A percentile compares a stretch with the other conserved stretches of the same genome.
Conservation (phyloP, 768 basidiomycete genomes). For the Termitomyces sp. region DNA sequence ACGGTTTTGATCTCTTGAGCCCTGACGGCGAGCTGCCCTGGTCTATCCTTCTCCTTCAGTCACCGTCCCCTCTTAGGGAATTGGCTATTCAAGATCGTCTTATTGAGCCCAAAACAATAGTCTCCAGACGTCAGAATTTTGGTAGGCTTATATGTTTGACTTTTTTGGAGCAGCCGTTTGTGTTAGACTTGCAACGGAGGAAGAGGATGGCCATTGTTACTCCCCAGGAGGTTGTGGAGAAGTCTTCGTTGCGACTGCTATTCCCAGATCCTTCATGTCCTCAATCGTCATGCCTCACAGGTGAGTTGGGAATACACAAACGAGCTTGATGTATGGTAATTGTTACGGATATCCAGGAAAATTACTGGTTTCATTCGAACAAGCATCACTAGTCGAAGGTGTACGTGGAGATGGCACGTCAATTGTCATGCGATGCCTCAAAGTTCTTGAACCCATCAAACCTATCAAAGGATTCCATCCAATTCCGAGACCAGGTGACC, state of each 20-base stretch:
- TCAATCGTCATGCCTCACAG: not conserved
- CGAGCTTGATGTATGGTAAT: too few species aligned
- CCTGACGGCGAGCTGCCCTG: slow-evolving; percentile 12
- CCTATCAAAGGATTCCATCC: too few species aligned
- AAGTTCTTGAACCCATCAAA: too few species aligned
- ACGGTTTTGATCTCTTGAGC: slow-evolving; percentile 13
- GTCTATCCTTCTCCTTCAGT: slow-evolving; percentile 1
- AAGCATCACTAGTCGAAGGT: not conserved
- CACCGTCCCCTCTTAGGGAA: not conserved
- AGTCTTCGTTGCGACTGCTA: not conserved
- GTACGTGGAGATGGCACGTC: not conserved
- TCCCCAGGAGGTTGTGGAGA: not conserved
- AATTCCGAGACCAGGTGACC: too few species aligned
- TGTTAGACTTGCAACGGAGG: not conserved
- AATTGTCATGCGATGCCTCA: too few species aligned
- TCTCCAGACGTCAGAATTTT: not conserved
- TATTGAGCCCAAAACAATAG: too few species aligned
- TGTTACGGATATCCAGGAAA: not conserved
- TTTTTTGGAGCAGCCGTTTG: slow-evolving; percentile 4
- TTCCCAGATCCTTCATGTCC: not conserved
- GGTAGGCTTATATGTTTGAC: not conserved
- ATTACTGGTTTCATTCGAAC: not conserved
- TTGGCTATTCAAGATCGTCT: not conserved
- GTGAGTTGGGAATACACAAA: not conserved
- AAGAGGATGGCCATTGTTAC: not conserved